Evolutionary conservation across 2,329 filamentous ascomycete species (phyloP).

Genomic region (Fusarium sp.): DNA sequence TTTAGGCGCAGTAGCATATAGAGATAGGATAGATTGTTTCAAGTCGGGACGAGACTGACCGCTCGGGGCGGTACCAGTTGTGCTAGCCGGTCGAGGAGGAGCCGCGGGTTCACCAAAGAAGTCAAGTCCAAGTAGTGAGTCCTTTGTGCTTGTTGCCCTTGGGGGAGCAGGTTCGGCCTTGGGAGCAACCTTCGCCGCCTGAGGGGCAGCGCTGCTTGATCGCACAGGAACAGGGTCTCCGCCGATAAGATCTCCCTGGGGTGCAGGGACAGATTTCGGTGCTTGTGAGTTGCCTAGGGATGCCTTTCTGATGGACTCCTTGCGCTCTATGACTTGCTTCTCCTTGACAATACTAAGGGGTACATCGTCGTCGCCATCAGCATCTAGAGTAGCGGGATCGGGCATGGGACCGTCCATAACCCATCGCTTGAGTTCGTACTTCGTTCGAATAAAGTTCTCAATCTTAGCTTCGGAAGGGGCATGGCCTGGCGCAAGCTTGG

Average conservation of each 20-base stretch:
- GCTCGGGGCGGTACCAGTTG: constrained; percentile 70
- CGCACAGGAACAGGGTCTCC: constrained; percentile 76
- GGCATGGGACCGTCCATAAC: constrained; percentile 98
- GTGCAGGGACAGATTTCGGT: constrained; percentile 52
- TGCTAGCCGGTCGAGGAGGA: constrained; percentile 85
- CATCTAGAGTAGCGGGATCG: constrained; percentile 88
- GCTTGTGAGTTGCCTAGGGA: constrained; percentile 59
- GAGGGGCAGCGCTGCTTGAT: constrained; percentile 79
- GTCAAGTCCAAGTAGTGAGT: constrained; percentile 91
- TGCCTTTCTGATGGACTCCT: constrained; percentile 70
- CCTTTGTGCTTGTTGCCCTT: constrained; percentile 78
- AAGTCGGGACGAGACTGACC: constrained; percentile 87
- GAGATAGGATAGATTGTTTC: constrained; percentile 95
- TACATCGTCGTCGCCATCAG: constrained; percentile 86
- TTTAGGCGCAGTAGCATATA: constrained; percentile 88
- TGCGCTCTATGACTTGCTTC: constrained; percentile 72
- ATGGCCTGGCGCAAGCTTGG: constrained; percentile 90
- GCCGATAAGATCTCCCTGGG: constrained; percentile 84
- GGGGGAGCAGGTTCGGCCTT: constrained; percentile 75
- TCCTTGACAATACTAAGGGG: constrained; percentile 72
- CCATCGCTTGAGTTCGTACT: constrained; percentile 99
- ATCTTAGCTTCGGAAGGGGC: constrained; percentile 97
- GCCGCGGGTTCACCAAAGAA: constrained; percentile 84
- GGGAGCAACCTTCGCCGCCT: constrained; percentile 66
- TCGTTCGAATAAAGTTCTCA: constrained; percentile 99